Base-by-base conservation (phyloP, 306 rosid genomes). In the Begonia peltatifolia region DNA sequence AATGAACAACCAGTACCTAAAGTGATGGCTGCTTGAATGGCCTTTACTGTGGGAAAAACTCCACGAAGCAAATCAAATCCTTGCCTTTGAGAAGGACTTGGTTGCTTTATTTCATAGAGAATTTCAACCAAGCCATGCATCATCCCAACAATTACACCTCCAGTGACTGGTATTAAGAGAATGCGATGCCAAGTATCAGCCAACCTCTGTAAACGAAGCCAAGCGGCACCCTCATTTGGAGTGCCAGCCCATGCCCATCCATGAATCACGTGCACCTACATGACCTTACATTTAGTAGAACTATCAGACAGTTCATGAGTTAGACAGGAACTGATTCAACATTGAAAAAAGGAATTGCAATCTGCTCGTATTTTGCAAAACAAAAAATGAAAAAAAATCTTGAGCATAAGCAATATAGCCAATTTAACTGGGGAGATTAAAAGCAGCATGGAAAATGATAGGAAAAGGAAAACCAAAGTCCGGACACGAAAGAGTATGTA, bases 171-270 rank as follows among this genome's bases (percentile, higher is more conserved):
- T 65, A 86, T 72, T 52, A 90, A 65, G 48, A 86, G 95, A 69
- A 90, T 86, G 36, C 95, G 81, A 70, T 90, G 95, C 99, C 99
- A 90, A 36, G 99, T 90, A 63, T 83, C 88, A 2, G 84, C 92
- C 57, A 83, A 63, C 63, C 95, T 76, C 76, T 90, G 99, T 54
- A 90, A 55, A 50, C 99, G 94, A 71, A 90, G 94, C 95, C 95
- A 90, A 4, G 95, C 82, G 71, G 99, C 99, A 59, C 99, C 99
- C 68, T 90, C 95, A 50, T 67, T 75, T 59, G 99, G 99, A 54
- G 95, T 90, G 50, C 99, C 99, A 59, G 95, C 99, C 99, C 99
- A 90, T 14, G 79, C 99, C 94, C 92, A 86, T 62, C 83, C 99
- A 62, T 83, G 99, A 41, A 90, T 90, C 41, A 86, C 76, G 63